phyloP scores from a whole-genome alignment of 2,329 filamentous ascomycete genomes.

The Colletotrichum orchidophilum region DNA sequence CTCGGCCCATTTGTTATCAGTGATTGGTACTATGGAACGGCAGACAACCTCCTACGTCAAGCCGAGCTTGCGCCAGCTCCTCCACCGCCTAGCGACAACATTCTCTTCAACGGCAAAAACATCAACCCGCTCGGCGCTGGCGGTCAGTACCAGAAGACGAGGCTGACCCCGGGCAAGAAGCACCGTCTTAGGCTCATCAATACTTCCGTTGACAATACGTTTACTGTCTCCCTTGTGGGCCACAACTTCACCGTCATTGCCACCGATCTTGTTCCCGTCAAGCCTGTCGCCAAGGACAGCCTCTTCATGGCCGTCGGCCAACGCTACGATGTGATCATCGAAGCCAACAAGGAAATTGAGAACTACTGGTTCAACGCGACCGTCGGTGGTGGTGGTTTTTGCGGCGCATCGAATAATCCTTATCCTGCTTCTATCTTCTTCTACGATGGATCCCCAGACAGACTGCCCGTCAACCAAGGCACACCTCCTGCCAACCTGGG shows the following conservation, averaged over 20 bases:
- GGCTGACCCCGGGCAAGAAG: constrained; percentile 53
- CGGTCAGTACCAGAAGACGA: constrained; percentile 43
- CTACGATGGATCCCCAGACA: constrained; percentile 45
- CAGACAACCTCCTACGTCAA: constrained; percentile 39
- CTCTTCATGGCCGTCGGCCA: constrained; percentile 60
- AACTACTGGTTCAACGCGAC: constrained; percentile 56
- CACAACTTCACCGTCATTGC: constrained; percentile 63
- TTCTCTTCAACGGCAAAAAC: constrained; percentile 55
- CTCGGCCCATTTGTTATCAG: constrained; percentile 62
- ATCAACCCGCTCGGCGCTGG: constrained; percentile 41
- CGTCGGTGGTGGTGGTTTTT: constrained; percentile 38
- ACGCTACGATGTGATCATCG: constrained; percentile 53
- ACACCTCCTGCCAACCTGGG: constrained; percentile 23
- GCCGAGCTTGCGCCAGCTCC: constrained; percentile 35
- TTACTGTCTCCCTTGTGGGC: constrained; percentile 60
- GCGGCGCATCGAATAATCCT: constrained; percentile 42
- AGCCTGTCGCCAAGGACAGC: constrained; percentile 57
- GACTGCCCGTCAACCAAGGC: constrained; percentile 42
- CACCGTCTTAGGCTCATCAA: constrained; percentile 62
- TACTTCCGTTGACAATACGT: constrained; percentile 57
- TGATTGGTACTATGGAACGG: constrained; percentile 60
- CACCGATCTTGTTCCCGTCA: constrained; percentile 62
- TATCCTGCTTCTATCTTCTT: constrained; percentile 48
- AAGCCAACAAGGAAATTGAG: constrained; percentile 43
- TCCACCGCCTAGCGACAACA: constrained; percentile 45